Conservation (phyloP, 2,329 filamentous ascomycete species). For the Spiromastix sp. region DNA sequence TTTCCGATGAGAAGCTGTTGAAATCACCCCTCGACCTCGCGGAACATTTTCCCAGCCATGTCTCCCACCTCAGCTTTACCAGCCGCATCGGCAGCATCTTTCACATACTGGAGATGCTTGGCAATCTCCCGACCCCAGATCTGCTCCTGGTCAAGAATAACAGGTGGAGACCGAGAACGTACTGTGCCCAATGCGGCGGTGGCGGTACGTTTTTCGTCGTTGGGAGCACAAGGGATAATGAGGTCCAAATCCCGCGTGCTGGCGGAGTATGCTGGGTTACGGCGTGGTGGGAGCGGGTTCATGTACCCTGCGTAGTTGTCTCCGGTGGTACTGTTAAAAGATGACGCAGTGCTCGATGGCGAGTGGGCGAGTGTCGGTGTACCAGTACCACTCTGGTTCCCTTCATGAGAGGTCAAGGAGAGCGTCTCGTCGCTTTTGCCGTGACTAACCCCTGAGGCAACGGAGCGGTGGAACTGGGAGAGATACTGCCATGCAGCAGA, state of each 20-base stretch:
- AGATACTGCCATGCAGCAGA: conserved; percentile 36
- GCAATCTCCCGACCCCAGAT: background rate
- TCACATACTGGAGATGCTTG: no score
- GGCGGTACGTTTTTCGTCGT: no score
- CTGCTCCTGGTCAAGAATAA: background rate
- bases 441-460: background rate
- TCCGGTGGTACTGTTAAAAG: conserved; percentile 27
- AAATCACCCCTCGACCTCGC: no score
- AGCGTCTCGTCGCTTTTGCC: conserved; percentile 23
- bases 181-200: no score
- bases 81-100: background rate
- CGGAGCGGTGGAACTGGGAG: conserved; percentile 4
- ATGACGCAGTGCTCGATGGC: conserved; percentile 29
- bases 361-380: conserved; percentile 27
- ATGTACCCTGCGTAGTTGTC: conserved; percentile 16
- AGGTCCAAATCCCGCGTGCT: background rate
- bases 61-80: no score
- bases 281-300: conserved; percentile 17
- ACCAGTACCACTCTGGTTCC: conserved; percentile 11
- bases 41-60: no score
- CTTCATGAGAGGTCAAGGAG: background rate
- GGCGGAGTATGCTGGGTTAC: background rate
- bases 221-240: background rate
- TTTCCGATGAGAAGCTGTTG: no score
- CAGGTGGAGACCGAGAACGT: no score